Base-by-base conservation (phyloP, 805 yeast species). In the Yarrowia sp. region DNA sequence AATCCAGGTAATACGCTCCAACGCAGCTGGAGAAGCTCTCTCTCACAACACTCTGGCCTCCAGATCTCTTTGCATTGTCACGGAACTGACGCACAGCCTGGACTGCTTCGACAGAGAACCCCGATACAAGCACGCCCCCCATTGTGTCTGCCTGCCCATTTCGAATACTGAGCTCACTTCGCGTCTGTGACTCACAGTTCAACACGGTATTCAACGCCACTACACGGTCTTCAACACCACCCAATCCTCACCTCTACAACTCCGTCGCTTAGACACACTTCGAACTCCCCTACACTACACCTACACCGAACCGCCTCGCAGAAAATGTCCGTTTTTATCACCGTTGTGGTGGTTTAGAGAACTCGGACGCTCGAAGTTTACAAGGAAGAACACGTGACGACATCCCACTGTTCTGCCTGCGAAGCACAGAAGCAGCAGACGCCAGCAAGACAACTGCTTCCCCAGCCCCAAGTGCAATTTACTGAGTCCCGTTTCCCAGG, bases 31-130 rank as follows among this genome's bases (percentile, higher is more conserved):
- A n/a, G n/a, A 27, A 27, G 29, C 29, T 27, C 29, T 27, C 29
- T 27, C 29, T 27, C 18, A 41, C 19, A 24, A 21, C 38, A 8
- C 21, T 14, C 55, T n/a, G 39, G 38, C 21, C 18, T 7, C 25
- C 36, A 29, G 36, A 46, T 18, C 4, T 19, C 53, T 49, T 35
- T 35, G 41, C 42, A 51, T 51, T 51, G 58, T 51, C 58, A 51
- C 58, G 58, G 58, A 51, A 51, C 58, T 51, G 58, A 51, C 58
- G 42, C 55, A 47, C 25, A 44, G 22, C 49, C 39, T 35, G 39
- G 39, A 35, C 39, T 35, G 14, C 14, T 9, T n/a, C 29, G 9
- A 27, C 29, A 27, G n/a, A 27, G 9, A 4, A 27, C 29, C 29
- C 29, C 6, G 29, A 9, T 27, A 12, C 29, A 5, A 12, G 8